These are phyloP conservation scores for Marvania coccoides DNA, from an alignment of 139 green algal species.

Conservation along the genomic window DNA sequence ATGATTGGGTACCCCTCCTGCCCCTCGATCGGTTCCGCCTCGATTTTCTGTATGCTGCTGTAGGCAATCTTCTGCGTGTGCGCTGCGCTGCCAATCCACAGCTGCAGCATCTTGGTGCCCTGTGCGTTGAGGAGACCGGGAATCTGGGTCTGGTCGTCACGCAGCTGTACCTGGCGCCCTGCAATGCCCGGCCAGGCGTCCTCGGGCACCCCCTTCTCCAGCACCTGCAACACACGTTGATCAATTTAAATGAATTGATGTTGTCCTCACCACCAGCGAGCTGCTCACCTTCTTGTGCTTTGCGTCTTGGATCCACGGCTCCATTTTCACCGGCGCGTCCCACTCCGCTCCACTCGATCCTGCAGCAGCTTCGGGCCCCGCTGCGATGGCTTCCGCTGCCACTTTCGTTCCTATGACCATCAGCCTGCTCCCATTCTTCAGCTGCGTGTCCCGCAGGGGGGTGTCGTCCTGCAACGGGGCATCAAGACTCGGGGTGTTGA, in stretches of 20 bases:
- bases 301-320: not conserved
- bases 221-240: too few species aligned
- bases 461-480: too few species aligned
- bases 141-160: not conserved
- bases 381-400: not conserved
- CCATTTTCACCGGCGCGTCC: not conserved
- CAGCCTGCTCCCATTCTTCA: not conserved
- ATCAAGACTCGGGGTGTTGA: too few species aligned
- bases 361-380: not conserved
- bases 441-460: not conserved
- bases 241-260: too few species aligned
- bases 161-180: not conserved
- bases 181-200: not conserved
- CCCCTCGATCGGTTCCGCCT: not conserved
- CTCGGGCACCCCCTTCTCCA: not conserved
- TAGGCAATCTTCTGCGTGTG: constrained; percentile 1
- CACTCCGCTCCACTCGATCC: too few species aligned
- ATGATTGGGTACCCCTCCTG: not conserved
- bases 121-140: not conserved
- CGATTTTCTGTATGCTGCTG: not conserved
- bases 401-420: constrained; percentile 1
- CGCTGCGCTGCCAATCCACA: not conserved
- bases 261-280: too few species aligned
- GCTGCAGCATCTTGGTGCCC: not conserved
- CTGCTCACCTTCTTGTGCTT: not conserved